Conservation (phyloP, 2,329 filamentous ascomycete genomes). For the Eurotiales sp. region DNA sequence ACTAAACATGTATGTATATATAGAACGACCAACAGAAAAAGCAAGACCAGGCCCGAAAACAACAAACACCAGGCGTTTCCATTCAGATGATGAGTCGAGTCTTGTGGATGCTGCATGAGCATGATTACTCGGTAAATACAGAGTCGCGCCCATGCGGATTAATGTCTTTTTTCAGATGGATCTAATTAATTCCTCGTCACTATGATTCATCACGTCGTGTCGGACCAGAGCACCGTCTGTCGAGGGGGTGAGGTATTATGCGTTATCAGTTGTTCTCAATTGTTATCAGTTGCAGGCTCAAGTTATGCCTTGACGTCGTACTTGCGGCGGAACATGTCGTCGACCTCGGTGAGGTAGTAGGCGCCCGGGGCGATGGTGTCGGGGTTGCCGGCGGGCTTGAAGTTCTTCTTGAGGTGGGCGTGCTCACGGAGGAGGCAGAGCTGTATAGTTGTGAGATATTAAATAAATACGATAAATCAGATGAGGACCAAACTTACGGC, state of each 20-base stretch:
- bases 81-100: too few relatives aligned
- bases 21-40: neutral
- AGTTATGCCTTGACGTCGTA: slow-evolving; percentile 72
- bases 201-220: slow-evolving; percentile 11
- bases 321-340: slow-evolving; percentile 80
- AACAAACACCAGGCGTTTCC: neutral
- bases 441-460: slow-evolving; percentile 41
- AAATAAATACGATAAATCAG: neutral
- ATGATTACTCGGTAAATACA: too few relatives aligned
- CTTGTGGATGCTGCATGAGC: too few relatives aligned
- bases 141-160: too few relatives aligned
- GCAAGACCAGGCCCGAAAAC: neutral
- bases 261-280: too few relatives aligned
- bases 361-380: slow-evolving; percentile 64
- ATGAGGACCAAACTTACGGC: slow-evolving; percentile 50
- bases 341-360: slow-evolving; percentile 76
- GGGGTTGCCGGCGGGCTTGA: slow-evolving; percentile 63
- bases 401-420: slow-evolving; percentile 78
- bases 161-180: too few relatives aligned
- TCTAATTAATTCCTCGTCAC: too few relatives aligned
- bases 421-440: slow-evolving; percentile 79
- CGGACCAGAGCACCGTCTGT: too few relatives aligned
- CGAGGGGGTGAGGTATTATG: too few relatives aligned
- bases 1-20: neutral
- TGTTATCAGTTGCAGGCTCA: too few relatives aligned